Evolutionary conservation across 1,139 yeast genomes (phyloP), one percentile per base, ranked within the genome.

Genomic region (Starmera stellimalicola): DNA sequence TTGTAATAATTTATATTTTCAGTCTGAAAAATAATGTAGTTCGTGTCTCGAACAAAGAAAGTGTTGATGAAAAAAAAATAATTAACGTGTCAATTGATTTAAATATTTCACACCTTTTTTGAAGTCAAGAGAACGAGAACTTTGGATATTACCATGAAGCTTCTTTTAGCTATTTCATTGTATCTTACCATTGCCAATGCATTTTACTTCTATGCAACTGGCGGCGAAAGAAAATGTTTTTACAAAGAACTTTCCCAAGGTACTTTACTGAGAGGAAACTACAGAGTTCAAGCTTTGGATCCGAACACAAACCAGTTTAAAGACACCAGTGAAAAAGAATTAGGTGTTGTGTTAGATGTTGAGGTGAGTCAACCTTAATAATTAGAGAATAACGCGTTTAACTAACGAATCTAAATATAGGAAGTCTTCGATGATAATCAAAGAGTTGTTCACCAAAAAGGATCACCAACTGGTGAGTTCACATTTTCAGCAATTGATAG

Each of bases 371-470:
- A 6, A n/a, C n/a, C n/a, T n/a, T n/a, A n/a, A n/a, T n/a, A n/a
- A n/a, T n/a, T n/a, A n/a, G n/a, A n/a, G n/a, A n/a, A n/a, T n/a
- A n/a, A n/a, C 43, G 50, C 3, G 27, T 10, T 6, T 16, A 26
- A 19, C 37, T 39, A 27, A 26, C 38, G 16, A 55, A 30, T 50
- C 51, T 11, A 18, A 7, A 7, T 26, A n/a, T 32, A 44, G 47
- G 87, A 76, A 54, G 68, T 68, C 5, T 79, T 79, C 47, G 84
- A 77, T 55, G 66, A 69, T 46, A 66, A 76, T 49, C 83, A 78
- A 48, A 69, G 82, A 36, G 82, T 80, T 30, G 76, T 76, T 30
- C 71, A 74, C 50, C 85, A 77, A 54, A 70, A 69, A 50, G 74
- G 77, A 12, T 53, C 66, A 6, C 62, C 82, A 18, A 55, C 58